A percentile compares a stretch with the other conserved stretches of the same genome.
phyloP scores from a whole-genome alignment of 2,329 filamentous ascomycete genomes.

The Fusarium redolens region DNA sequence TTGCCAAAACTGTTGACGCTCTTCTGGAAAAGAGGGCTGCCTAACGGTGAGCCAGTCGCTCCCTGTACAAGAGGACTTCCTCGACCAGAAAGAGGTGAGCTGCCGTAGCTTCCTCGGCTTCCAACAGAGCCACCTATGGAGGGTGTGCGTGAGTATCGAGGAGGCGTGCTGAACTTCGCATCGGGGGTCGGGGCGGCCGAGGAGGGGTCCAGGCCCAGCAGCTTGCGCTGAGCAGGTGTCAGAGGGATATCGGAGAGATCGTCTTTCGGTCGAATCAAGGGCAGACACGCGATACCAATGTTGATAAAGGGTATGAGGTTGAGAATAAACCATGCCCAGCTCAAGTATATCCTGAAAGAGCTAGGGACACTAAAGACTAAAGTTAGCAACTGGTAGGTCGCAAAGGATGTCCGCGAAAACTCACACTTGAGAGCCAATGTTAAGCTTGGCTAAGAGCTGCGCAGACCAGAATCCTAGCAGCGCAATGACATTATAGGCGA shows the following conservation, averaged over 20 bases:
- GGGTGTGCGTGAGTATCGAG: constrained; percentile 83
- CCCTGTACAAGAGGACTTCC: constrained; percentile 60
- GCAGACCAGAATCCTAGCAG: constrained; percentile 53
- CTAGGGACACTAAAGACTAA: constrained; percentile 46
- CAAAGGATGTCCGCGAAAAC: constrained; percentile 25
- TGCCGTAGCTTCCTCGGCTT: constrained; percentile 66
- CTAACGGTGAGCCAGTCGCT: constrained; percentile 51
- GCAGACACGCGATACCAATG: constrained; percentile 75
- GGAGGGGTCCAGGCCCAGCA: constrained; percentile 82
- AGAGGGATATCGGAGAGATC: constrained; percentile 89
- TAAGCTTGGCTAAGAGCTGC: constrained; percentile 50
- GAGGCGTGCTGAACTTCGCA: constrained; percentile 81
- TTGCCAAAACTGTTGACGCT: constrained; percentile 63
- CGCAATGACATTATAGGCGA: constrained; percentile 74
- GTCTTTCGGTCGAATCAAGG: constrained; percentile 78
- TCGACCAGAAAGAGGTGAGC: constrained; percentile 68
- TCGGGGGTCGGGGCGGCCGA: constrained; percentile 73
- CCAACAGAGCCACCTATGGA: constrained; percentile 72
- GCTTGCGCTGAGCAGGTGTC: constrained; percentile 78
- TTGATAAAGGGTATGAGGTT: constrained; percentile 75
- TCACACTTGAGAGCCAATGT: constrained; percentile 55
- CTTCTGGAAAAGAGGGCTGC: constrained; percentile 74
- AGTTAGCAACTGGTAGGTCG: constrained; percentile 28
- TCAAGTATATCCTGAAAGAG: constrained; percentile 51
- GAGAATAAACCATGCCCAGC: constrained; percentile 59